Percentiles rank a stretch among this genome's conserved stretches.
These are phyloP conservation scores for Euphorbia neoarborescens DNA, from an alignment of 441 rosid genomes.

Conservation along the genomic window DNA sequence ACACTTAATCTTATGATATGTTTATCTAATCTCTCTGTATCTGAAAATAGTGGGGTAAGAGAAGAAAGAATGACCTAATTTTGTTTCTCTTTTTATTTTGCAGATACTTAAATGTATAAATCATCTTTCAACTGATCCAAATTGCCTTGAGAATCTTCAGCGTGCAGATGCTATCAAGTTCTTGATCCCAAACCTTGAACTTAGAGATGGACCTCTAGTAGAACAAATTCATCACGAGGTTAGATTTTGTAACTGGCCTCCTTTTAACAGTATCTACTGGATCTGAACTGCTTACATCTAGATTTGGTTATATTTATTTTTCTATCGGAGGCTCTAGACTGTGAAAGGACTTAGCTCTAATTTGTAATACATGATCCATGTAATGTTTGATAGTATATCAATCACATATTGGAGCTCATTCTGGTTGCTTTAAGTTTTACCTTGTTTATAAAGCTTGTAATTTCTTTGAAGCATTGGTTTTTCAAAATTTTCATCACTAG, in stretches of 20 bases:
- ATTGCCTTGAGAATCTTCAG: constrained; percentile 96
- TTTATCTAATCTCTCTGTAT: constrained; percentile 5
- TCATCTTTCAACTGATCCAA: constrained; percentile 82
- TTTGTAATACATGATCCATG: not conserved
- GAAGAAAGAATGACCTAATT: not conserved
- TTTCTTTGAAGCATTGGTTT: not conserved
- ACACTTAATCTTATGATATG: constrained; percentile 11
- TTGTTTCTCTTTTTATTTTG: constrained; percentile 18
- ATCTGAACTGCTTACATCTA: not conserved
- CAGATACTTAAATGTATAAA: constrained; percentile 82
- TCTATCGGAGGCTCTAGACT: not conserved
- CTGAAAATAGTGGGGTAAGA: not conserved
- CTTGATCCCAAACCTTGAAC: constrained; percentile 92
- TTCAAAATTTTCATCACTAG: not conserved
- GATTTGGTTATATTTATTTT: not conserved
- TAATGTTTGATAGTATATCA: not conserved
- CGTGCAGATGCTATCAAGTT: constrained; percentile 94
- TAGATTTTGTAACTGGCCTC: constrained; percentile 22
- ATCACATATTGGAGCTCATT: not conserved
- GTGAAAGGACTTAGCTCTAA: not conserved
- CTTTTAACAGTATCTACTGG: not conserved
- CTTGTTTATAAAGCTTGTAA: not conserved
- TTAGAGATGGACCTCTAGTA: constrained; percentile 74
- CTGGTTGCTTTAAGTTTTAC: not conserved
- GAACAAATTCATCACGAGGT: constrained; percentile 80